Evolutionary conservation across 2,329 filamentous ascomycete genomes (phyloP).

Genomic region (Rutstroemia sp.): DNA sequence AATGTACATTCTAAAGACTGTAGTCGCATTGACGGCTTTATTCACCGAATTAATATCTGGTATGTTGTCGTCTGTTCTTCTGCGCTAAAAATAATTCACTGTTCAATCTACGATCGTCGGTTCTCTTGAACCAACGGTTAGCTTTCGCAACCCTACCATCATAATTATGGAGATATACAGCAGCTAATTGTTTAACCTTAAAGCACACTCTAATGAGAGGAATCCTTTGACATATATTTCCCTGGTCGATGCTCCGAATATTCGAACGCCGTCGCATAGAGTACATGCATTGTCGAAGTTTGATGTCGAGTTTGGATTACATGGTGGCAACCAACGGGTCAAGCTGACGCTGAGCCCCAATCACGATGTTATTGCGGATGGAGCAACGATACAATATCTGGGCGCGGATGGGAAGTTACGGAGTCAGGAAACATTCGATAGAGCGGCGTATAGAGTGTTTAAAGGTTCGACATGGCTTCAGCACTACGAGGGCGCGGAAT

Average conservation of each 20-base stretch:
- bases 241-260: slow-evolving; percentile 63
- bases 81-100: too few species aligned
- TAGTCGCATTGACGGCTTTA: slow-evolving; percentile 18
- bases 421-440: slow-evolving; percentile 60
- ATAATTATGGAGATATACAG: background rate
- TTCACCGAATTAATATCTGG: slow-evolving; percentile 15
- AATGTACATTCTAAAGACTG: slow-evolving; percentile 22
- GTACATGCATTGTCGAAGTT: slow-evolving; percentile 78
- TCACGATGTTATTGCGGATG: slow-evolving; percentile 75
- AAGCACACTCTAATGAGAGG: slow-evolving; percentile 65
- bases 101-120: too few species aligned
- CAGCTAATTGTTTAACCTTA: slow-evolving; percentile 8
- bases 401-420: slow-evolving; percentile 62
- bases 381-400: slow-evolving; percentile 67
- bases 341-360: slow-evolving; percentile 83
- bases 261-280: slow-evolving; percentile 71
- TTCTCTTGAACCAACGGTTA: background rate
- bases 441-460: slow-evolving; percentile 73
- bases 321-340: slow-evolving; percentile 58
- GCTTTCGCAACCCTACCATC: background rate
- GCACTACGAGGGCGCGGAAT: slow-evolving; percentile 51
- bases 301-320: slow-evolving; percentile 73
- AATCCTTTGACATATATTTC: slow-evolving; percentile 72
- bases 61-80: background rate
- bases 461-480: slow-evolving; percentile 71